Percentiles rank a stretch among this genome's conserved stretches.
Evolutionary conservation across 2,329 filamentous ascomycete species (phyloP).

Genomic region (Sarocladiaceae sp.): DNA sequence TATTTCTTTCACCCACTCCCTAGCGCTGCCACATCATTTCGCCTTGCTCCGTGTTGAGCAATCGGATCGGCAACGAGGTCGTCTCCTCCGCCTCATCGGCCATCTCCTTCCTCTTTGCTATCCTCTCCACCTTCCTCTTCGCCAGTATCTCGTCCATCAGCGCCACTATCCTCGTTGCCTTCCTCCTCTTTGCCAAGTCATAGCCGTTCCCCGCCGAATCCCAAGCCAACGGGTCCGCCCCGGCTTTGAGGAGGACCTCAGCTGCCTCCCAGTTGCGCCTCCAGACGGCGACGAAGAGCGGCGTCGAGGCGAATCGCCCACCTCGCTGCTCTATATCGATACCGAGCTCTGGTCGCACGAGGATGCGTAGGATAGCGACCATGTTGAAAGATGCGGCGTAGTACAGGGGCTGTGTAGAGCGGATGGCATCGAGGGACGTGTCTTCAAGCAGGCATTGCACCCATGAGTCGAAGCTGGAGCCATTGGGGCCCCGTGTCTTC

Average conservation of each 20-base stretch:
- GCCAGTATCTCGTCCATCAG: constrained; percentile 8
- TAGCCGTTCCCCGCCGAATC: not conserved
- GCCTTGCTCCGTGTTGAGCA: too few species aligned
- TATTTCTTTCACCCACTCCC: too few species aligned
- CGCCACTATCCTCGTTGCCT: not conserved
- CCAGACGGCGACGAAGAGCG: constrained; percentile 17
- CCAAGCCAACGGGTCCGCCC: constrained; percentile 15
- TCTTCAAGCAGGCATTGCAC: constrained; percentile 16
- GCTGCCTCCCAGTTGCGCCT: constrained; percentile 15
- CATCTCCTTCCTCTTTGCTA: too few species aligned
- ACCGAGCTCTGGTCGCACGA: constrained; percentile 14
- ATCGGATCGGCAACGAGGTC: too few species aligned
- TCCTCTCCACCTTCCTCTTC: not conserved
- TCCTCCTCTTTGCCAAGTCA: not conserved
- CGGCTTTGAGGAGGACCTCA: constrained; percentile 18
- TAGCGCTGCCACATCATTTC: too few species aligned
- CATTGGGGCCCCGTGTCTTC: constrained; percentile 12
- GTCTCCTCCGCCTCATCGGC: too few species aligned
- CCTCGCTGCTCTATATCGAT: constrained; percentile 16
- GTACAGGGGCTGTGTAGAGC: constrained; percentile 16
- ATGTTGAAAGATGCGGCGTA: constrained; percentile 22
- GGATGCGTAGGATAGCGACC: constrained; percentile 14
- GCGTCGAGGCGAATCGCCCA: constrained; percentile 16
- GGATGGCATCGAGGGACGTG: constrained; percentile 10
- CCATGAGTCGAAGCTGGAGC: constrained; percentile 18